Evolutionary conservation across 2,329 filamentous ascomycete species (phyloP).

Genomic region (Cladosporium velox): DNA sequence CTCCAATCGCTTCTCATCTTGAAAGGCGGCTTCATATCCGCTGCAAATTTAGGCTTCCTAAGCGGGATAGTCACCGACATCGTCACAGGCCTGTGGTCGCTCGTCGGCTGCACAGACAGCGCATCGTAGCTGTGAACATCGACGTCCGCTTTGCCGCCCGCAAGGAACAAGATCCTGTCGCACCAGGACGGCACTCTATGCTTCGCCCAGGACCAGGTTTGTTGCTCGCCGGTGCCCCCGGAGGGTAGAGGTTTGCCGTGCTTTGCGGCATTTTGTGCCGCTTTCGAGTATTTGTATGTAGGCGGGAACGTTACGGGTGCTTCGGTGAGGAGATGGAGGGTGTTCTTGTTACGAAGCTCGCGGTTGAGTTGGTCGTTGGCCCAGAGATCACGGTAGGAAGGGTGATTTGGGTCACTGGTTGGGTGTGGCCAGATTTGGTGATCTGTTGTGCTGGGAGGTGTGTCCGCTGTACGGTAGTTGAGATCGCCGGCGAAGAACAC

Average conservation of each 20-base stretch:
- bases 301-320: constrained; percentile 77
- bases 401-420: constrained; percentile 48
- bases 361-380: constrained; percentile 74
- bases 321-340: constrained; percentile 78
- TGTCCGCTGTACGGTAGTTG: constrained; percentile 84
- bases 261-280: constrained; percentile 37
- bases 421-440: constrained; percentile 63
- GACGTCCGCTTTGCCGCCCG: constrained; percentile 49
- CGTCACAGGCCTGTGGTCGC: constrained; percentile 84
- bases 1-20: constrained; percentile 60
- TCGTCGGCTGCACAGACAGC: constrained; percentile 76
- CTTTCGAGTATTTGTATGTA: constrained; percentile 82
- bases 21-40: constrained; percentile 55
- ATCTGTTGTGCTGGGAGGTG: constrained; percentile 62
- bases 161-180: constrained; percentile 79
- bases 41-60: constrained; percentile 33
- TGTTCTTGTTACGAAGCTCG: constrained; percentile 68
- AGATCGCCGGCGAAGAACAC: constrained; percentile 89
- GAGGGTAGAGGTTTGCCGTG: constrained; percentile 26
- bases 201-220: constrained; percentile 61
- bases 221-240: not conserved
- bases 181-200: constrained; percentile 93
- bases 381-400: constrained; percentile 68
- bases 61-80: constrained; percentile 67
- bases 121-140: constrained; percentile 69